Evolutionary conservation across 2,329 filamentous ascomycete genomes (phyloP), one percentile per base, ranked within the genome.

Genomic region (Aaosphaeria pasadenensis): DNA sequence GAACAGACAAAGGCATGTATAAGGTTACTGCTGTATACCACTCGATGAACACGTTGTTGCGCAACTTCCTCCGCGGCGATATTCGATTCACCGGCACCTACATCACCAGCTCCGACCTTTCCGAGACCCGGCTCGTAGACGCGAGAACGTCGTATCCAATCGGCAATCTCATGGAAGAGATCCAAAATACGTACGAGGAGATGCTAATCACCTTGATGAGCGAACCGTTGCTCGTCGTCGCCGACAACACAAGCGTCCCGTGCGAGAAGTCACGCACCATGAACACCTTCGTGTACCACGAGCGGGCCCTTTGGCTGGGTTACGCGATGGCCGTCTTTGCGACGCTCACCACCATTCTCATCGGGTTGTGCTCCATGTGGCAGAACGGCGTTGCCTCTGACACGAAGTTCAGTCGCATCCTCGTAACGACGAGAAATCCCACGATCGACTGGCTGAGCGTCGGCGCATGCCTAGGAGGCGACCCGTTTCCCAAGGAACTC

Each of bases 401-500:
- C 40, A 69, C 66, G 1, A 49, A 64, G 30, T 71, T 71, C 51
- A 60, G 56, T 1, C 63, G 69, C 30, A 70, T 71, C 45, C 57
- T 71, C 54, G 67, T 64, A 7, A 71, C 69, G 1, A 70, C 68
- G 31, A 38, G 69, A 7, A 71, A 71, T 42, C 64, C 68, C 4
- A 71, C 67, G n/a, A 55, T 71, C 0, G 68, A 71, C 47, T 55
- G 62, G 11, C 44, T 71, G 29, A 64, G 59, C 70, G 60, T 75
- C 39, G 63, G 70, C 5, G 62, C 69, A 4, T 73, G 71, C 54
- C 54, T 74, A 1, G 71, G 70, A 3, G 67, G 69, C 5, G 69
- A 73, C 45, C 71, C 71, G 1, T 72, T 73, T 35, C 70, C 70
- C 1, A 64, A 63, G 47, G 70, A 71, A 39, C 49, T 73, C 7